Conservation (phyloP, 2,329 filamentous ascomycete genomes). For the Xylaria sp. region DNA sequence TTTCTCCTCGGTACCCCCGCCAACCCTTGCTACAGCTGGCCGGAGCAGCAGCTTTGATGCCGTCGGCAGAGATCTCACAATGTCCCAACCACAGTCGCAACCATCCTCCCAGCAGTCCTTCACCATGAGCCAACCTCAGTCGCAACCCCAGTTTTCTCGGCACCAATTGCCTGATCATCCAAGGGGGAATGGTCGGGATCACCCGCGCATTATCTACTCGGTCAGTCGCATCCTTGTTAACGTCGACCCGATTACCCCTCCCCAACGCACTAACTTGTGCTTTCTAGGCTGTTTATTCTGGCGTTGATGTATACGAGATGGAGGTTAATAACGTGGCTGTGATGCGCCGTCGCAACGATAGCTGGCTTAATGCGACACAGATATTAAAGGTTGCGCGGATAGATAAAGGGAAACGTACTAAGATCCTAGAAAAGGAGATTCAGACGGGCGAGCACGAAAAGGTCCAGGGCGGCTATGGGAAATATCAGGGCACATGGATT, state of each 20-base stretch:
- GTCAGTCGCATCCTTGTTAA: conserved; percentile 50
- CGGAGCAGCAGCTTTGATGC: conserved; percentile 42
- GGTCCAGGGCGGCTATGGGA: conserved; percentile 97
- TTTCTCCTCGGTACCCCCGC: conserved; percentile 33
- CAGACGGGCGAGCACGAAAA: conserved; percentile 97
- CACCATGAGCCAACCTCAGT: conserved; percentile 61
- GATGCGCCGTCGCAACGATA: conserved; percentile 94
- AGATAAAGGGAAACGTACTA: conserved; percentile 96
- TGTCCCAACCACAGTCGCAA: conserved; percentile 57
- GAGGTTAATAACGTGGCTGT: conserved; percentile 92
- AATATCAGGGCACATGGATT: conserved; percentile 99
- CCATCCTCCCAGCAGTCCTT: conserved; percentile 66
- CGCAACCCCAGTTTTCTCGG: conserved; percentile 53
- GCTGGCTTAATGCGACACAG: conserved; percentile 97
- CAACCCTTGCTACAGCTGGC: conserved; percentile 18
- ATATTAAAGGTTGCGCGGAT: conserved; percentile 97
- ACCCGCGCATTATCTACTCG: conserved; percentile 68
- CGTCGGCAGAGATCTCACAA: conserved; percentile 49
- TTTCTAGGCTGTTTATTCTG: conserved; percentile 84
- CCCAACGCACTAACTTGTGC: conserved; percentile 34
- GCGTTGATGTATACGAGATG: conserved; percentile 98
- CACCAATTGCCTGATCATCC: conserved; percentile 55
- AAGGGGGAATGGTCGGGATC: conserved; percentile 50
- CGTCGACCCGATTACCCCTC: conserved; percentile 16
- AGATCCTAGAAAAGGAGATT: conserved; percentile 98